Base-by-base conservation (phyloP, 2,329 filamentous ascomycete species). In the Nemania sp. region DNA sequence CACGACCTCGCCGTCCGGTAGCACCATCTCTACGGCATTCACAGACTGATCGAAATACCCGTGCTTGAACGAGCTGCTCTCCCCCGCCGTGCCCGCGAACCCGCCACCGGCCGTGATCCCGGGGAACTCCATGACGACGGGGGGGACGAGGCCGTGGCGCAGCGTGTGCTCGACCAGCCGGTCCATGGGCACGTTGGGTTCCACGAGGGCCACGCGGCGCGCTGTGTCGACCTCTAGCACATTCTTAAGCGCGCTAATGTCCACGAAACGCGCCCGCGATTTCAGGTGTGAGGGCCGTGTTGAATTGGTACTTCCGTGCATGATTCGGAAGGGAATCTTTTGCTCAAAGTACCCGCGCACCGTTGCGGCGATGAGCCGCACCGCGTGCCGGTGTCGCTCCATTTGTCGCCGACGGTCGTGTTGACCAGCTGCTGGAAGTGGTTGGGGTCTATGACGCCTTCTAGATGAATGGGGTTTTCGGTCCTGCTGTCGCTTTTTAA, bases 141-240 rank as follows among this genome's bases (percentile, higher is more conserved):
- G 90, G 0, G 91, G 90, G 2, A 93, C 84, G 2, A 93, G 84
- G 27, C 88, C 88, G 74, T 91, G 82, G n/a, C 82, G 81, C 47
- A 93, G 81, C 0, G 90, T 92, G 27, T 83, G 82, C 74, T 89
- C 87, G 58, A 92, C 89, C 20, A 93, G 85, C 0, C 83, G 80
- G 79, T 93, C 91, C 90, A 93, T 92, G 27, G 90, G 86, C 11
- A 93, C 91, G 74, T 93, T 93, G 60, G 91, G 90, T 81, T 93
- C 90, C 47, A 93, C 90, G 26, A 93, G 83, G 4, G 89, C 91
- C 6, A 85, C 89, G 61, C 84, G 84, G 1, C 76, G 77, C 7
- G 80, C 75, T 1, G 80, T 75, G 77, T 93, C 86, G 65, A 94
- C 86, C 11, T 84, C 80, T 38, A 94, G 82, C 27, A 94, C 89